Evolutionary conservation across 2,329 filamentous ascomycete species (phyloP).

Genomic region (Fusarium burgessii): DNA sequence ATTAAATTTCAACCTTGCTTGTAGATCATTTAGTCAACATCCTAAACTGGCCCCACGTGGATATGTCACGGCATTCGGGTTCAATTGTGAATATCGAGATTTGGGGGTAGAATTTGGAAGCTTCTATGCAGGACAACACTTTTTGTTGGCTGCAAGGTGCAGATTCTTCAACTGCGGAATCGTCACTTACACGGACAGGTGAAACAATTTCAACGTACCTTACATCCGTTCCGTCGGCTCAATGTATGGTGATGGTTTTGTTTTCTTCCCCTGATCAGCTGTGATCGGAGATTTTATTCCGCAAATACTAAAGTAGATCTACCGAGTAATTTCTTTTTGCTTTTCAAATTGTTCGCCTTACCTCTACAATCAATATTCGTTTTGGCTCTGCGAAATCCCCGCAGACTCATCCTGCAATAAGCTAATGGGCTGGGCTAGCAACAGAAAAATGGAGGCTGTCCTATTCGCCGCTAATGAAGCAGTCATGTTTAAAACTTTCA

Average conservation of each 20-base stretch:
- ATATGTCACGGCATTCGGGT: background rate
- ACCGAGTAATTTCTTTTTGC: background rate
- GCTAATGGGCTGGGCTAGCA: background rate
- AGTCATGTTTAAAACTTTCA: background rate
- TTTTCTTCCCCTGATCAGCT: background rate
- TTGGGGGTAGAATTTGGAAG: constrained; percentile 3
- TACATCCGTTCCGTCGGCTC: background rate
- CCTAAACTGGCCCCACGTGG: constrained; percentile 15
- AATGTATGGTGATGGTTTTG: background rate
- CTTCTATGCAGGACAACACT: constrained; percentile 11
- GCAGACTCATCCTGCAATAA: constrained; percentile 1
- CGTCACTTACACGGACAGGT: constrained; percentile 1
- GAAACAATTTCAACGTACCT: background rate
- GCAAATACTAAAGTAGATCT: background rate
- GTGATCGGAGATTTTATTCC: constrained; percentile 1
- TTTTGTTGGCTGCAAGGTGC: background rate
- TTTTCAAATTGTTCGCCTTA: background rate
- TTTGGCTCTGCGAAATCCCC: background rate
- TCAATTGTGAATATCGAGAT: constrained; percentile 29
- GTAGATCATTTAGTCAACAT: constrained; percentile 24
- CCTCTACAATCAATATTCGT: background rate
- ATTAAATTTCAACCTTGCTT: constrained; percentile 22
- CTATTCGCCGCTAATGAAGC: background rate
- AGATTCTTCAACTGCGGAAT: background rate
- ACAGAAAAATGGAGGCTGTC: background rate